Evolutionary conservation across 371 early-diverging fungal genomes (phyloP).

Genomic region (Mucor racemosus): DNA sequence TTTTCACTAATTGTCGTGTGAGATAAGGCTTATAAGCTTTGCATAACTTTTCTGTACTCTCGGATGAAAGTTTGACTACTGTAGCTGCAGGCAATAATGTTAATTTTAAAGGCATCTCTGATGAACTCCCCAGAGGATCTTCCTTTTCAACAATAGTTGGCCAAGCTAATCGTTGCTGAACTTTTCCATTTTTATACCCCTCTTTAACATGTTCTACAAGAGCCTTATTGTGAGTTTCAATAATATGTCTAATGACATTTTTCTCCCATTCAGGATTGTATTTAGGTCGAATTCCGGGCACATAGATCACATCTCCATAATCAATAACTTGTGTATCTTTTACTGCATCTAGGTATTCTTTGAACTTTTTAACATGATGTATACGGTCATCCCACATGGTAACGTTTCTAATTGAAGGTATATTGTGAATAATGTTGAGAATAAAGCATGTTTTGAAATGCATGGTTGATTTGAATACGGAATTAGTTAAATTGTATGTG

Average conservation of each 20-base stretch:
- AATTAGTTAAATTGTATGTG: constrained; percentile 4
- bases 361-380: constrained; percentile 50
- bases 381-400: constrained; percentile 68
- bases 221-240: constrained; percentile 46
- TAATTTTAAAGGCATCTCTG: constrained; percentile 7
- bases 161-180: constrained; percentile 14
- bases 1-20: not conserved
- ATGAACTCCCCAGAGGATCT: constrained; percentile 13
- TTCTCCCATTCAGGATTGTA: constrained; percentile 56
- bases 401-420: constrained; percentile 41
- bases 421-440: constrained; percentile 34
- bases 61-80: constrained; percentile 15
- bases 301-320: constrained; percentile 37
- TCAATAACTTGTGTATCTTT: constrained; percentile 19
- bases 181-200: constrained; percentile 11
- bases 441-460: constrained; percentile 56
- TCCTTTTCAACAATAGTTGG: not conserved
- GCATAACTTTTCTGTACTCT: constrained; percentile 7
- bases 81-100: constrained; percentile 21
- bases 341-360: constrained; percentile 41
- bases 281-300: constrained; percentile 45
- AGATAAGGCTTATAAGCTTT: constrained; percentile 15
- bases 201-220: constrained; percentile 25
- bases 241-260: constrained; percentile 39
- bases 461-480: constrained; percentile 44